Evolutionary conservation across 306 rosid species (phyloP).

Genomic region (Trifolium repens): DNA sequence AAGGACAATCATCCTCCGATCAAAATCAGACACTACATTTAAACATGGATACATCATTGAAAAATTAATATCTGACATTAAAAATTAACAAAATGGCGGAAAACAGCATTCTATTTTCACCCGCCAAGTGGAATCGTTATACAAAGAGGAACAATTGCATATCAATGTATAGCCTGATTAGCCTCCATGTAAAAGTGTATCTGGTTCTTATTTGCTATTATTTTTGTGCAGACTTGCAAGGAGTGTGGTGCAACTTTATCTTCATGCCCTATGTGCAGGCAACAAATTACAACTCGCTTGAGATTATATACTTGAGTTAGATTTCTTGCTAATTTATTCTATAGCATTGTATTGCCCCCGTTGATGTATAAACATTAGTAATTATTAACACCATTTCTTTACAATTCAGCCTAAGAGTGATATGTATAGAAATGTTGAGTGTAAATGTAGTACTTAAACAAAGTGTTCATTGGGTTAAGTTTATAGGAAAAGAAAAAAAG

Average conservation of each 20-base stretch:
- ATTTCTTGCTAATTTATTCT: neutral
- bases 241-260: constrained; percentile 74
- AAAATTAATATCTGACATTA: neutral
- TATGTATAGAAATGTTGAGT: constrained; percentile 31
- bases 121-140: neutral
- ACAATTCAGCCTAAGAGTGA: constrained; percentile 11
- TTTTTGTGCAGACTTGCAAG: constrained; percentile 75
- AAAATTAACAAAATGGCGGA: neutral
- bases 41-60: no score
- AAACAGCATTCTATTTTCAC: constrained; percentile 8
- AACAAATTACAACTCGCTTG: constrained; percentile 75
- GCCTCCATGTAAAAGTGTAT: constrained; percentile 15
- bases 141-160: constrained; percentile 4
- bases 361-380: neutral
- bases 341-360: neutral
- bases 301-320: constrained; percentile 61
- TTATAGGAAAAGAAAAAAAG: neutral
- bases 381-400: constrained; percentile 20
- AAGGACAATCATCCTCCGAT: no score
- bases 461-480: constrained; percentile 1
- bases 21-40: no score
- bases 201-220: constrained; percentile 8
- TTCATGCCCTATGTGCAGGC: constrained; percentile 79
- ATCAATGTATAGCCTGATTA: neutral
- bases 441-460: neutral